Base-by-base conservation (phyloP, 257 asterid genomes). In the Salvia miltiorrhiza region DNA sequence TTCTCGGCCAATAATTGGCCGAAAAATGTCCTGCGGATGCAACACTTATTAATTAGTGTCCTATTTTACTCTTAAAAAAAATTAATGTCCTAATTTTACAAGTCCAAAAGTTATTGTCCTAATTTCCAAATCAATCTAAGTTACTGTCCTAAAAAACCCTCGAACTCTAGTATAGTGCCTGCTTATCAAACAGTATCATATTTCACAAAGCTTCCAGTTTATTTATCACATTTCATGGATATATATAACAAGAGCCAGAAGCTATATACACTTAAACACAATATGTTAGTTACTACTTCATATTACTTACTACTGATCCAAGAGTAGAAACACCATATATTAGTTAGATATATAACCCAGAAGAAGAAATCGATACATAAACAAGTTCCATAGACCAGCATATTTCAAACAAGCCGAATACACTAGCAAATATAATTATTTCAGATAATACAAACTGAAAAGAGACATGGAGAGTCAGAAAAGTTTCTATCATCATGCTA, bases 241-340 rank as follows among this genome's bases (percentile, higher is more conserved):
- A 45, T 32, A 59, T 59, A n/a, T n/a, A 68, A 68, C 60, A 69
- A 21, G 63, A 62, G 39, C 50, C 16, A 33, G 5, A 43, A 37
- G 47, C 21, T 50, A 20, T 35, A 32, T 40, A 16, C 10, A 35
- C 10, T 50, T 40, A 26, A n/a, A n/a, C n/a, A n/a, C n/a, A n/a
- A n/a, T n/a, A n/a, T n/a, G n/a, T n/a, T n/a, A n/a, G n/a, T n/a
- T n/a, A n/a, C n/a, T n/a, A n/a, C n/a, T n/a, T n/a, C n/a, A 71
- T 50, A 39, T 53, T 17, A 63, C 24, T 33, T 37, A 10, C 20
- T 55, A 43, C 41, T 43, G 41, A 16, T 33, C 30, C 32, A 55
- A 41, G 28, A 59, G 13, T 5, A 59, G 9, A 54, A 72, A 60
- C 40, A 35, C 60, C 66, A 57, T 7, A 57, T 40, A 37, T 21